Evolutionary conservation across 192 early-diverging fungal species (phyloP), one percentile per base, ranked within the genome.

Genomic region (Diversispora eburnea): DNA sequence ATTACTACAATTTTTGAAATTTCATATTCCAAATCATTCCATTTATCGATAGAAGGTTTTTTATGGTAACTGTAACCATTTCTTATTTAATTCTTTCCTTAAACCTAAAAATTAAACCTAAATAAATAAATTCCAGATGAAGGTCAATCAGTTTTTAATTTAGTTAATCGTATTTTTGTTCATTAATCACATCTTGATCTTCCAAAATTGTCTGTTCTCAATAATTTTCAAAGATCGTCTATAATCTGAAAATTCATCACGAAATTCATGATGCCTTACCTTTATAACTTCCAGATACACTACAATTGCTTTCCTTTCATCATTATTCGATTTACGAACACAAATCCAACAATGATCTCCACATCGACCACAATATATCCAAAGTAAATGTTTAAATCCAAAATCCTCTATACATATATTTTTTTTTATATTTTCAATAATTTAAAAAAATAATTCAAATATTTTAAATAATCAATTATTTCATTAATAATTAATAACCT

Each of bases 331-430:
- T 70, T 85, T 78, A 8, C 93, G 86, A 5, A 95, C 97, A 63
- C 89, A 92, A 20, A 99, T 90, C 97, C 97, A 99, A 84, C 95
- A 97, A 87, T 99, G 97, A 49, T 97, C 92, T 75, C 97, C 97
- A 79, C 97, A 93, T 66, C 97, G 91, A 68, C 97, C 97, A 72
- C 89, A 91, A 71, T 95, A 99, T 4, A 96, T 94, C 97, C 97
- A 99, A 55, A 99, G 79, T 8, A 96, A 72, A 57, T 97, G 88
- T 70, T 91, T 84, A 77, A 98, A 99, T 4, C 95, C 97, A 85
- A 99, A 99, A 83, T 99, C 95, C 41, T 95, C 95, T n/a, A n/a
- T 79, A 67, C 5, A 22, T 3, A 33, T n/a, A n/a, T n/a, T n/a
- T n/a, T n/a, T 22, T 47, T 72, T 4, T 57, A 6, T 54, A 33